A percentile compares a stretch with the other conserved stretches of the same genome.
These are phyloP conservation scores for Picochlorum sp. DNA, from an alignment of 139 green algal species.

Conservation along the genomic window DNA sequence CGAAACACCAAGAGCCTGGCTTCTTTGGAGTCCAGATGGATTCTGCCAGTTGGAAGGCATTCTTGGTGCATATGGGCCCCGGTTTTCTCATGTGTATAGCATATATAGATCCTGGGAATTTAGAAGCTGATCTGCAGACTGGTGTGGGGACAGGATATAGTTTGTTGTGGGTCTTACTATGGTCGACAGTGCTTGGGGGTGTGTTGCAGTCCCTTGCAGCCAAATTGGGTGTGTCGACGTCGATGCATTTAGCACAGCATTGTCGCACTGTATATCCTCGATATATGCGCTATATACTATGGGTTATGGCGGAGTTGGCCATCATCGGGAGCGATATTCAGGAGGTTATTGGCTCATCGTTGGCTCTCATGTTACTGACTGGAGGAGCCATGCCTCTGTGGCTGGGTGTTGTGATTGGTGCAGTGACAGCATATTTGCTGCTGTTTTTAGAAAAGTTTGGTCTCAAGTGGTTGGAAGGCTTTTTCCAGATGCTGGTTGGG, in stretches of 20 bases:
- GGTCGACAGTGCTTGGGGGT: constrained; percentile 13
- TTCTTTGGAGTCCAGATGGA: neutral
- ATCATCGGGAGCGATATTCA: constrained; percentile 79
- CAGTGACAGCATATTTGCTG: constrained; percentile 26
- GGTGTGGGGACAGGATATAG: constrained; percentile 30
- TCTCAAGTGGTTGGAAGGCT: constrained; percentile 22
- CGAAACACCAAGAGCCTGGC: neutral
- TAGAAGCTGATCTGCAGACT: constrained; percentile 39
- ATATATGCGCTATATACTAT: constrained; percentile 44
- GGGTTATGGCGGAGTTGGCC: constrained; percentile 78
- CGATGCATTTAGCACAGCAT: constrained; percentile 26
- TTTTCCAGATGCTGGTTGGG: constrained; percentile 24
- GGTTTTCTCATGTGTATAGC: constrained; percentile 35
- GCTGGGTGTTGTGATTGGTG: constrained; percentile 24
- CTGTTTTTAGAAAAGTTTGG: constrained; percentile 36
- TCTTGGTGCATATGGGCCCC: constrained; percentile 6
- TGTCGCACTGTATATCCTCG: constrained; percentile 33
- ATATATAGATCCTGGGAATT: constrained; percentile 39
- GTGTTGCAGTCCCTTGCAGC: constrained; percentile 29
- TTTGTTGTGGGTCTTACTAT: constrained; percentile 35
- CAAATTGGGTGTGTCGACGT: constrained; percentile 31
- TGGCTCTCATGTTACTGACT: constrained; percentile 69
- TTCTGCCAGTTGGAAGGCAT: neutral
- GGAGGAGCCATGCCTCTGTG: constrained; percentile 56
- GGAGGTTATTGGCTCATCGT: constrained; percentile 68